Conservation (phyloP, 2,329 filamentous ascomycete species). For the Epichloe uncinata region DNA sequence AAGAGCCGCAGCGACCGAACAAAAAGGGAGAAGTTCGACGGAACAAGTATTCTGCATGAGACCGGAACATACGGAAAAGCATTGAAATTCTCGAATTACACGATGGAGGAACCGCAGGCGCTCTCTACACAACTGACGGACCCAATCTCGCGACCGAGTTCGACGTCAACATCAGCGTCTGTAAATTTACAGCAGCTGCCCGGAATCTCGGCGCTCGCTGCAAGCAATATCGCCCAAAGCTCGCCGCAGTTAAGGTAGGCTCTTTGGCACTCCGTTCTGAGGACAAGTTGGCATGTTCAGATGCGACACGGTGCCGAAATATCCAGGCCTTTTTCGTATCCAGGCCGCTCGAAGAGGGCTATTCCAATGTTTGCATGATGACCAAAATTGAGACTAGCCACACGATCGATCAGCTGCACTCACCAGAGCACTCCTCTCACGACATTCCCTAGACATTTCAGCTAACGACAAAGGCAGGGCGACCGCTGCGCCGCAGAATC, state of each 20-base stretch:
- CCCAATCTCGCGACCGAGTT: conserved; percentile 35
- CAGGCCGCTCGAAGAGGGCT: background rate
- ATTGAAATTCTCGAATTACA: conserved; percentile 9
- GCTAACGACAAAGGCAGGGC: conserved; percentile 8
- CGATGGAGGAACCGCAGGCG: conserved; percentile 33
- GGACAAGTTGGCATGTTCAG: background rate
- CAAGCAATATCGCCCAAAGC: conserved; percentile 24
- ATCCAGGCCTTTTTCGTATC: too few relatives aligned
- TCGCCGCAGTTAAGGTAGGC: conserved; percentile 35
- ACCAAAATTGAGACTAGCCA: too few relatives aligned
- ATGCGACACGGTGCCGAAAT: background rate
- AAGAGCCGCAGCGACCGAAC: background rate
- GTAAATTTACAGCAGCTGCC: conserved; percentile 30
- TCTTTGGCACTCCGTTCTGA: background rate
- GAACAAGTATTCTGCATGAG: background rate
- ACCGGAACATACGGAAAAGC: background rate
- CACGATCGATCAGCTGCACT: background rate
- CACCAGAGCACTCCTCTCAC: background rate
- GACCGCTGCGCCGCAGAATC: conserved; percentile 9
- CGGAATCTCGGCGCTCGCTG: conserved; percentile 31
- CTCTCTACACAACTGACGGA: conserved; percentile 29
- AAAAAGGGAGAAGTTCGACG: background rate
- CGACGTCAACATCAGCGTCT: conserved; percentile 33
- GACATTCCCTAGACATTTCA: background rate
- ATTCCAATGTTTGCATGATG: background rate